phyloP scores from a whole-genome alignment of 345 rosid species.

The thale cress (Arabidopsis thaliana) region DNA sequence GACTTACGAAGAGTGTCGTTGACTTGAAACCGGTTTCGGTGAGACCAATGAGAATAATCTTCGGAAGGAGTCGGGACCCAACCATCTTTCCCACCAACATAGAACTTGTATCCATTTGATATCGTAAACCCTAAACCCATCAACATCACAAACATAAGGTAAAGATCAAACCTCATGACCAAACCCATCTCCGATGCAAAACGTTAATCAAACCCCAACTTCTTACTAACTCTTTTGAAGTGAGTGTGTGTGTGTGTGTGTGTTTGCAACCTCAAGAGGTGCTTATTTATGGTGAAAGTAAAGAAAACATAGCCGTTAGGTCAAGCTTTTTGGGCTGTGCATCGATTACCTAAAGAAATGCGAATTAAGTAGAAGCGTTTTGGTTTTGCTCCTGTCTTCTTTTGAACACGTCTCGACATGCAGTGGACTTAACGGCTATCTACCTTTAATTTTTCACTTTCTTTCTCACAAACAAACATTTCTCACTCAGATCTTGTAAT shows the following conservation, averaged over 20 bases:
- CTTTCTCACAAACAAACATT: constrained; percentile 26
- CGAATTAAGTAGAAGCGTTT: constrained; percentile 47
- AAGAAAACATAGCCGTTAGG: constrained; percentile 46
- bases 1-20: constrained; percentile 78
- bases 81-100: constrained; percentile 81
- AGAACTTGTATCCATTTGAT: constrained; percentile 54
- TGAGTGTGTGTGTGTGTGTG: constrained; percentile 8
- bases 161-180: constrained; percentile 22
- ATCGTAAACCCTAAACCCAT: constrained; percentile 47
- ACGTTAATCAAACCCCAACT: not conserved
- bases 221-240: not conserved
- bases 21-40: constrained; percentile 78
- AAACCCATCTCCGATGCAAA: constrained; percentile 23
- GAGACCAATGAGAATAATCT: constrained; percentile 78
- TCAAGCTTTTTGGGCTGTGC: constrained; percentile 43
- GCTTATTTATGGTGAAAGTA: constrained; percentile 45
- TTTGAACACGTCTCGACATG: constrained; percentile 61
- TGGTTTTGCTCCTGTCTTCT: constrained; percentile 26
- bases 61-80: constrained; percentile 78
- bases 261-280: constrained; percentile 8
- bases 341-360: constrained; percentile 12
- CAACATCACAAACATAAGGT: constrained; percentile 33
- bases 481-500: not conserved
- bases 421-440: constrained; percentile 54
- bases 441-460: constrained; percentile 1